Evolutionary conservation across 495 filamentous ascomycete genomes (phyloP), one percentile per base, ranked within the genome.

Genomic region (Rhypophila decipiens): DNA sequence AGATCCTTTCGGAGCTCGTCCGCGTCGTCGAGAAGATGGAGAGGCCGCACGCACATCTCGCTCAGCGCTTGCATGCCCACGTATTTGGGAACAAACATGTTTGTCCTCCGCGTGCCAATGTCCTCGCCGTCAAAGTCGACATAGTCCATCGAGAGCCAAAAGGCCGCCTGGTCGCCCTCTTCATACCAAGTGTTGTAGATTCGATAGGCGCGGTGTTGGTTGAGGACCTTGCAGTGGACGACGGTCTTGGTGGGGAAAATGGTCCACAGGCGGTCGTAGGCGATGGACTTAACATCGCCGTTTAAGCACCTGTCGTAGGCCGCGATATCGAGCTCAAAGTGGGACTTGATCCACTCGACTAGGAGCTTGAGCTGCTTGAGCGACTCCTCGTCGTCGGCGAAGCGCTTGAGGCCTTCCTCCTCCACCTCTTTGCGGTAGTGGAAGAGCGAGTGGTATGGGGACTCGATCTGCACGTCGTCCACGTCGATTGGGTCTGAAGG

Each of bases 101-200:
- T 42, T 5, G 35, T 24, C 22, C 19, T 42, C 11, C 58, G 39
- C 2, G 47, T 56, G 15, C 66, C 66, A 1, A 69, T 35, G 1
- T 43, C 29, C 11, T 64, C 49, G 20, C 68, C 66, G 34, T 69
- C 60, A 36, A 61, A 71, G 47, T 69, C 64, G 18, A 69, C 39
- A 31, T 46, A 68, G 11, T 44, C 10, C 3, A 40, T 38, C 20
- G 18, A 4, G 21, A 66, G 19, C 18, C 23, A 38, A 12, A 66
- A 43, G 20, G 37, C 13, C 10, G 47, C 50, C 24, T 10, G 12
- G 2, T 56, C 52, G 12, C 44, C 33, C 1, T 31, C 23, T 29
- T 56, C 55, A 39, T 68, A 69, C 22, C 37, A 53, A 22, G 24
- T 42, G 21, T 44, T 42, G 2, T 39, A 5, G 34, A 68, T 35